phyloP scores from a whole-genome alignment of 768 basidiomycete genomes.

The Panaeolus papilionaceus region DNA sequence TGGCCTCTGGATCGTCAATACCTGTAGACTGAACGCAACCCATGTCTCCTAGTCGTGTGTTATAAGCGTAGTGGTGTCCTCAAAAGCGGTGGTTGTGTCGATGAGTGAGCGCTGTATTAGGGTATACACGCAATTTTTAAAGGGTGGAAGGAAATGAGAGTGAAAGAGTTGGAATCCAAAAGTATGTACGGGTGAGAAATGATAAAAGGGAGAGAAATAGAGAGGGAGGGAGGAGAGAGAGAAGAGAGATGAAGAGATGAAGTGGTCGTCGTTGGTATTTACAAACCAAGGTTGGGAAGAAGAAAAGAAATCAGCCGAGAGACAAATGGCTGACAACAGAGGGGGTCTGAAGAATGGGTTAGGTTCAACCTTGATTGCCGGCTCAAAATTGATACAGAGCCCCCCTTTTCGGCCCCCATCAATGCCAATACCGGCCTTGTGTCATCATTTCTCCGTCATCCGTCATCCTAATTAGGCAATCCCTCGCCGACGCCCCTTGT shows the following conservation, averaged over 20 bases:
- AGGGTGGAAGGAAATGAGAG: constrained; percentile 3
- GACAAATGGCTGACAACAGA: too few species aligned
- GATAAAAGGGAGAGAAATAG: background rate
- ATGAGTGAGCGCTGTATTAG: background rate
- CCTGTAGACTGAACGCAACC: constrained; percentile 77
- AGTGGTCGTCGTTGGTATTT: background rate
- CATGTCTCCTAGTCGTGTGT: constrained; percentile 45
- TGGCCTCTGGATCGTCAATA: constrained; percentile 75
- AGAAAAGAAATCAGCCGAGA: background rate
- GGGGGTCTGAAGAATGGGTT: too few species aligned
- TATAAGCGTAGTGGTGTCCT: background rate
- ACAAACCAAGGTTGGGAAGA: background rate
- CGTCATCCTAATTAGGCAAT: too few species aligned
- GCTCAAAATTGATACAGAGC: too few species aligned
- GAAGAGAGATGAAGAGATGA: background rate
- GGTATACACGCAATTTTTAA: constrained; percentile 12
- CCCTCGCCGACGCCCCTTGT: too few species aligned
- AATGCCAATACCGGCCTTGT: too few species aligned
- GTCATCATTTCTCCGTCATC: too few species aligned
- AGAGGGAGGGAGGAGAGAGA: background rate
- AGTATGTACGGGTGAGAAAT: background rate
- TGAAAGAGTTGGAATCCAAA: constrained; percentile 3
- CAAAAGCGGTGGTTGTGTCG: background rate
- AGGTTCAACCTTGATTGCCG: too few species aligned
- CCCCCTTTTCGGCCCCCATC: too few species aligned